Evolutionary conservation across 2,329 filamentous ascomycete species (phyloP), one percentile per base, ranked within the genome.

Genomic region (Thelonectria rubi): DNA sequence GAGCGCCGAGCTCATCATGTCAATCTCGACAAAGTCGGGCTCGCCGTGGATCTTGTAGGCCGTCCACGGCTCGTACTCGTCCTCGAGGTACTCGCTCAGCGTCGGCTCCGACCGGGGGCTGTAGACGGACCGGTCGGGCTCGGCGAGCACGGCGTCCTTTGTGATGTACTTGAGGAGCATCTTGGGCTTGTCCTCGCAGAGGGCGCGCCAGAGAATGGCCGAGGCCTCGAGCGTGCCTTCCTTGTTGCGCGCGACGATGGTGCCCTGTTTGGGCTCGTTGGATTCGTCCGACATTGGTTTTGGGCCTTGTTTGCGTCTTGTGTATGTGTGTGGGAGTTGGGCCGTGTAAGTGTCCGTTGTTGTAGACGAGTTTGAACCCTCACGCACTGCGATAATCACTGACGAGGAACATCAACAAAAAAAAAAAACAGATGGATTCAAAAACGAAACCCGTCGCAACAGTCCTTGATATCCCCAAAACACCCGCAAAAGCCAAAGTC

Each of bases 11-110:
- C 69, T 72, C 75, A 77, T 77, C 71, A 77, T 66, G 63, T 77
- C 75, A n/a, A 77, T 73, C 72, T 77, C 75, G 56, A 77, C 75
- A 48, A 77, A 77, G 49, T 76, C 72, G 2, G 73, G 73, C 32
- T 77, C 75, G 60, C 68, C 74, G 54, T 76, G 72, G 58, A 77
- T 75, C 63, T 73, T 73, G 68, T 76, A 77, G 0, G 75, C 74
- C 20, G 75, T 76, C 73, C 73, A 77, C 0, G 75, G 74, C 66
- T 77, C 72, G 62, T 69, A 76, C 8, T 65, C 63, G 10, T 73
- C 69, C 52, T 76, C 75, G 48, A 77, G 63, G 68, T 72, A 74
- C 17, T 76, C 70, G 5, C 73, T 61, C 14, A 76, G 69, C 4
- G 68, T 69, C 34, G 75, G 75, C 58, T 76, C 74, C 55, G 70